Conservation (phyloP, 805 yeast species). For the Metschnikowia picachoensis region DNA sequence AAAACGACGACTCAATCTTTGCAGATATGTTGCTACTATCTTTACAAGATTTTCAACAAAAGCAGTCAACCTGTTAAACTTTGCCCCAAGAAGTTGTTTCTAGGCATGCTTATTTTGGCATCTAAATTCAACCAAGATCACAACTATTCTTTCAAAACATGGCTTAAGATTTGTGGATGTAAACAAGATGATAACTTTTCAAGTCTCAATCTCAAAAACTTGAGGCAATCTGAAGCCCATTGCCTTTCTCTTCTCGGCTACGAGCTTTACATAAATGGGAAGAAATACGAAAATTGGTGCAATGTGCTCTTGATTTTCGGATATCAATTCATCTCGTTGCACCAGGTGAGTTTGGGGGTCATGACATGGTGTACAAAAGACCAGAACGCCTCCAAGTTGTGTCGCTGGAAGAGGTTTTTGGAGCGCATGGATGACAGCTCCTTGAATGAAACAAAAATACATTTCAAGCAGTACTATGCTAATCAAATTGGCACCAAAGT, state of each 20-base stretch:
- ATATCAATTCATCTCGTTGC: conserved; percentile 39
- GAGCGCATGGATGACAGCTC: conserved; percentile 12
- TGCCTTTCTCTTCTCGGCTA: conserved; percentile 55
- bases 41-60: conserved; percentile 42
- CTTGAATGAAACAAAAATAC: conserved; percentile 6
- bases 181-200: conserved; percentile 20
- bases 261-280: conserved; percentile 49
- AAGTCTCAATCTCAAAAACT: conserved; percentile 42
- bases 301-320: conserved; percentile 40
- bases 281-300: conserved; percentile 47
- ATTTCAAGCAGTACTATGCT: conserved; percentile 20
- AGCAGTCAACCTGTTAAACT: conserved; percentile 13
- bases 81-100: conserved; percentile 65
- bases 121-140: conserved; percentile 72
- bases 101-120: conserved; percentile 66
- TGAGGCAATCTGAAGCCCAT: conserved; percentile 50
- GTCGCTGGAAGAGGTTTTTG: conserved; percentile 17
- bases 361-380: conserved; percentile 16
- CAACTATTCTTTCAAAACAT: conserved; percentile 62
- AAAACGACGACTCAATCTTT: conserved; percentile 58
- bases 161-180: conserved; percentile 72
- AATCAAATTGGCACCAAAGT: conserved; percentile 19
- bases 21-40: conserved; percentile 63
- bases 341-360: conserved; percentile 24
- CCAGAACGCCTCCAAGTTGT: conserved; percentile 12